Base-by-base conservation (phyloP, 352 stramenopile genomes). In the Phytopythium aichiense region DNA sequence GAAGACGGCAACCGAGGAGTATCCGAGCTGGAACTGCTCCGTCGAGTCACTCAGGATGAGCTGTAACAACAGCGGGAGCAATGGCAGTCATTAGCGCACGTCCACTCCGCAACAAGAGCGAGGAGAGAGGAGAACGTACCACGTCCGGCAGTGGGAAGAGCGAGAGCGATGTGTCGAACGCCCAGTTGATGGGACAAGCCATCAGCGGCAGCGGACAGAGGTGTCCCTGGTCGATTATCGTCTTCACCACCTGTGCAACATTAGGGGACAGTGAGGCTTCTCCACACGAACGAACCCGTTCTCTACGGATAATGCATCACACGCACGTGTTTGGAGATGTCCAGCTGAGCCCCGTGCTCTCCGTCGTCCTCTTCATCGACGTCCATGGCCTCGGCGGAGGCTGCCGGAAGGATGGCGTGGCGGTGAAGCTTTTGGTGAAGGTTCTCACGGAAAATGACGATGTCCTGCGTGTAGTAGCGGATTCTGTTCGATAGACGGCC, bases 71-170 rank as follows among this genome's bases (percentile, higher is more conserved):
- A 31, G 31, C 6, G 12, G 35, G 35, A 25, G 40, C 37, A 52
- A 28, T 7, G 28, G 2, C 31, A 42, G 46, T 31, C 12, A 42
- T 50, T 11, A 40, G 9, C 15, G 16, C 42, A n/a, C 13, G 50
- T 12, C 7, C 5, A 5, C 42, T 56, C 51, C 16, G 25, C 18
- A 28, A 13, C 30, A 30, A 46, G 25, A 35, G 12, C 2, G 5
- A 43, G 15, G 1, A 43, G 51, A 57, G 23, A 54, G 28, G 20
- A 49, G 7, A 13, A 52, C 23, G 22, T 55, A 97, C 65, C 61
- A 96, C 88, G 69, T 98, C 88, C 0, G 95, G 95, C 53, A 94
- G 72, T 2, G 95, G 95, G 69, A 98, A 98, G 18, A 98, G 77
- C 56, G 94, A 84, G 45, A 98, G 66, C 7, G 90, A 81, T 43